phyloP scores from a whole-genome alignment of 2,329 filamentous ascomycete species.

The Teratosphaeria destructans region DNA sequence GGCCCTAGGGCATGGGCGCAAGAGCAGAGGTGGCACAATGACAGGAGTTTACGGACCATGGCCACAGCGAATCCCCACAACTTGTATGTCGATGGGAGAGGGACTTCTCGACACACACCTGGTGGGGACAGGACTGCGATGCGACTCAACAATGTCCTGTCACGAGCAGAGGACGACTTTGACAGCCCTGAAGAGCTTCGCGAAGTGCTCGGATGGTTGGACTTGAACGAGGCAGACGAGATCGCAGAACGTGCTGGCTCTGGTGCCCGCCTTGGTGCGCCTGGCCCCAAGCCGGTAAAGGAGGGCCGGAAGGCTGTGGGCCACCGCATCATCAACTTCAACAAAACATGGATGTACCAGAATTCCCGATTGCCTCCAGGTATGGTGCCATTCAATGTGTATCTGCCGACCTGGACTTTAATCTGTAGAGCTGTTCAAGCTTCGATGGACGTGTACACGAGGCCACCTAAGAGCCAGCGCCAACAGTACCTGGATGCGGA shows the following conservation, averaged over 20 bases:
- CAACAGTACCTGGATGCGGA: constrained; percentile 62
- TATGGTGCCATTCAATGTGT: constrained; percentile 58
- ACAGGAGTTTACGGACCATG: background rate
- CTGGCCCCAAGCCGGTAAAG: background rate
- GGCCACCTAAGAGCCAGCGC: constrained; percentile 51
- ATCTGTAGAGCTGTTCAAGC: constrained; percentile 71
- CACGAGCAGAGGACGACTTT: constrained; percentile 58
- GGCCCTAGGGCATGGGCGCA: background rate
- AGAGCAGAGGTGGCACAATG: constrained; percentile 1
- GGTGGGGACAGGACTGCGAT: constrained; percentile 50
- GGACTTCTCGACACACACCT: constrained; percentile 28
- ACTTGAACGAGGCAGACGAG: background rate
- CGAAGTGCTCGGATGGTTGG: constrained; percentile 20
- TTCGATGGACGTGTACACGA: constrained; percentile 62
- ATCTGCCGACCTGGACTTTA: constrained; percentile 65
- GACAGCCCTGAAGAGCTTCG: constrained; percentile 45
- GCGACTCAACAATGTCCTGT: constrained; percentile 58
- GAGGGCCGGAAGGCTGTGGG: background rate
- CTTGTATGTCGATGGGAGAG: background rate
- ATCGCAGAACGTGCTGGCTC: background rate
- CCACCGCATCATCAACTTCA: constrained; percentile 16
- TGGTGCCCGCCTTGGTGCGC: background rate
- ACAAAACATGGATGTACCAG: constrained; percentile 65
- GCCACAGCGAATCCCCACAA: background rate
- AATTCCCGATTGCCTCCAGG: constrained; percentile 64